Conservation (phyloP, 768 basidiomycete species). For the Pholiota conissans region DNA sequence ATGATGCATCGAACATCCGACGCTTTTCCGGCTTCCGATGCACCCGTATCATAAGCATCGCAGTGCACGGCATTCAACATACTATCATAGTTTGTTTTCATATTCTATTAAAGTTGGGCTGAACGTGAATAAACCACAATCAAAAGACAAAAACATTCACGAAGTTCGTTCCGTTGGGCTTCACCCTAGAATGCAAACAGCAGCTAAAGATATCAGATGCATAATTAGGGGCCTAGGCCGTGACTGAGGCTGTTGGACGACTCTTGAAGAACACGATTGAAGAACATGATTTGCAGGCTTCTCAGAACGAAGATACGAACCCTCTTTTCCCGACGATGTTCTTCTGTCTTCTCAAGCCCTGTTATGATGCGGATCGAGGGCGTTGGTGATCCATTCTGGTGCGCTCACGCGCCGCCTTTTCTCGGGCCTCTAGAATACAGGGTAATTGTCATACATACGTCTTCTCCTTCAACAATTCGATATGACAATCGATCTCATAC, state of each 20-base stretch:
- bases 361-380: too few relatives aligned
- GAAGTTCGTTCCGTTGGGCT: neutral
- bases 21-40: neutral
- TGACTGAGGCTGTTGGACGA: neutral
- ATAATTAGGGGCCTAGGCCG: neutral
- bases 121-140: neutral
- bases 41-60: neutral
- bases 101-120: neutral
- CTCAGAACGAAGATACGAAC: neutral
- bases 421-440: too few relatives aligned
- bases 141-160: neutral
- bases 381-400: too few relatives aligned
- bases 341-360: neutral
- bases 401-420: too few relatives aligned
- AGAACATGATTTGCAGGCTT: neutral
- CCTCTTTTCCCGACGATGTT: neutral
- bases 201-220: neutral
- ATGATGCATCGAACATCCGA: neutral
- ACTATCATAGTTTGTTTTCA: neutral
- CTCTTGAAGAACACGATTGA: neutral
- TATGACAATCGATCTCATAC: neutral
- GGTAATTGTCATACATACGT: too few relatives aligned
- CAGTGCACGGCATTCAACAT: too few relatives aligned
- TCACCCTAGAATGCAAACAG: neutral
- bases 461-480: neutral